Percentiles rank a stretch among this genome's conserved stretches.
These are phyloP conservation scores for Fusarium brachygibbosum DNA, from an alignment of 2,329 filamentous ascomycete species.

Conservation along the genomic window DNA sequence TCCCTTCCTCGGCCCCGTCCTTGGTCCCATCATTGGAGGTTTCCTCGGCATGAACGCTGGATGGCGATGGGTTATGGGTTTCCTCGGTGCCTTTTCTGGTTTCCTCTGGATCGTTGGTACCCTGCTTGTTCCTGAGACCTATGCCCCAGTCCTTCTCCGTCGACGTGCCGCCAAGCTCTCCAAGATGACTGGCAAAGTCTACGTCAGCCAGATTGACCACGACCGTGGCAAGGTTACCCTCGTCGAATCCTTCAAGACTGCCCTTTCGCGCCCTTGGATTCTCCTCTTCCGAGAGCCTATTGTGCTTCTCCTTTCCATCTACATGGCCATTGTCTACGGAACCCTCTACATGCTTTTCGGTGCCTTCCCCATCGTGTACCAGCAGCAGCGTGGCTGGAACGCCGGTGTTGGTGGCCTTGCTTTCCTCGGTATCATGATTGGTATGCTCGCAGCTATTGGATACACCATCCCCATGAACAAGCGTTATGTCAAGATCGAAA, in stretches of 20 bases:
- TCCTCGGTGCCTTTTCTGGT: constrained; percentile 78
- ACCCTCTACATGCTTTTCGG: constrained; percentile 80
- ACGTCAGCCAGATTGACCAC: constrained; percentile 35
- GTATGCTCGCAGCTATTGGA: constrained; percentile 35
- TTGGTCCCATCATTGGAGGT: constrained; percentile 68
- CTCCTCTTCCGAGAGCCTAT: constrained; percentile 75
- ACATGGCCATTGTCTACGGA: constrained; percentile 84
- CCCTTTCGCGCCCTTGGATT: constrained; percentile 68
- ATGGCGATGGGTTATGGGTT: constrained; percentile 89
- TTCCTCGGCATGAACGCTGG: constrained; percentile 75
- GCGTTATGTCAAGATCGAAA: constrained; percentile 36
- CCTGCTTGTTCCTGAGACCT: constrained; percentile 87
- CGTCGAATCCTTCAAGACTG: constrained; percentile 70
- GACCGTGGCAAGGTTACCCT: constrained; percentile 52
- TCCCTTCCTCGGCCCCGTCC: constrained; percentile 78
- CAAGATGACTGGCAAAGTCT: constrained; percentile 39
- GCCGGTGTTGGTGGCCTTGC: constrained; percentile 34
- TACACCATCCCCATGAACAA: constrained; percentile 41
- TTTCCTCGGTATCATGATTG: constrained; percentile 43
- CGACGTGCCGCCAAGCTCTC: constrained; percentile 37
- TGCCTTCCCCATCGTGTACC: constrained; percentile 76
- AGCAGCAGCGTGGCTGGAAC: constrained; percentile 56
- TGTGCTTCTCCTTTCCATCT: constrained; percentile 81
- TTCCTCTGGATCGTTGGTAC: constrained; percentile 78
- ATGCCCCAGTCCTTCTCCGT: constrained; percentile 78